Evolutionary conservation across 2,329 filamentous ascomycete species (phyloP), one percentile per base, ranked within the genome.

Genomic region (Beauveria bassiana): DNA sequence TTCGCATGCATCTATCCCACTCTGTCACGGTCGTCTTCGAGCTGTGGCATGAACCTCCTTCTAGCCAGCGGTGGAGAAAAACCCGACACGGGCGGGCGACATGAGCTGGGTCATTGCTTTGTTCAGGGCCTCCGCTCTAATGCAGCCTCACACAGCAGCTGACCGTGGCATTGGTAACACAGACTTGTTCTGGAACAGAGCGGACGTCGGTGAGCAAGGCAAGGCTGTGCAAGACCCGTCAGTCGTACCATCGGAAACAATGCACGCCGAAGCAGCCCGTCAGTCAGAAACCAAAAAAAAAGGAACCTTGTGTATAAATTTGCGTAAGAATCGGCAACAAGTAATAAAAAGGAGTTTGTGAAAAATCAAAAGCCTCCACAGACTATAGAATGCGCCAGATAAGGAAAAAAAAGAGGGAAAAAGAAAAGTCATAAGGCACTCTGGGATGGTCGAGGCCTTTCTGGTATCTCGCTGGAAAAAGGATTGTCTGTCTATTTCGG

Each of bases 381-480:
- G 56, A 55, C 47, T 55, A 63, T 53, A 61, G 43, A 55, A 59
- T 54, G 50, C 55, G 56, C 57, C 55, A 55, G 42, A 55, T 28
- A 58, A 59, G 47, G 47, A 45, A 26, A 50, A 52, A 46, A 53
- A 31, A 40, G 26, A 54, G 46, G 28, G 34, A 31, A 54, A 38
- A 59, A 53, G 18, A 53, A 59, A 59, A 40, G 55, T 53, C 50
- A 60, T 59, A 55, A 55, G 51, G 59, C 59, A 49, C 59, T 61
- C 59, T 20, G 59, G 24, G 3, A 51, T 14, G 42, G 43, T 55
- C 43, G 59, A 61, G 59, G 59, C 50, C 50, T 51, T 46, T 61
- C 51, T 61, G 59, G 59, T 61, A 61, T 61, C 59, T 62, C 53
- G 60, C 60, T 58, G 60, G 53, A 53, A 62, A 62, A 56, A 28